These are phyloP conservation scores for Penicillium silybi DNA, from an alignment of 495 filamentous ascomycete species.

Conservation along the genomic window DNA sequence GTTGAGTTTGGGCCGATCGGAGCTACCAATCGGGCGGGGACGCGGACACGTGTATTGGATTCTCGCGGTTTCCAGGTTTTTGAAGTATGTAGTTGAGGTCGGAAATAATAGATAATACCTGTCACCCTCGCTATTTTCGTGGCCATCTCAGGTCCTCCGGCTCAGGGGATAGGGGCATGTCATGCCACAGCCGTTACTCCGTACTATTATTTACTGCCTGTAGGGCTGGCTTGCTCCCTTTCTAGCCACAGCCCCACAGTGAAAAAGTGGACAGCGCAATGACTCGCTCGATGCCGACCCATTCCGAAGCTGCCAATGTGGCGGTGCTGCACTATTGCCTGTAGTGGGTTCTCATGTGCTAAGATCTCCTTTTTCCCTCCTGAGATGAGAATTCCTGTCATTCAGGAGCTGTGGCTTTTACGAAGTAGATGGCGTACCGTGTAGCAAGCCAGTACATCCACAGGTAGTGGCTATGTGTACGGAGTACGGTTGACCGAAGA, in stretches of 20 bases:
- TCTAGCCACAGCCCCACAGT: conserved; percentile 6
- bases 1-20: not conserved
- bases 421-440: no score
- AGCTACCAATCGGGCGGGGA: not conserved
- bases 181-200: no score
- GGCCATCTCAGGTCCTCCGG: no score
- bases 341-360: not conserved
- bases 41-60: not conserved
- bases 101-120: no score
- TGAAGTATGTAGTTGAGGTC: no score
- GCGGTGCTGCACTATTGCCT: conserved; percentile 1
- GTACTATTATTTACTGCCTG: conserved; percentile 6
- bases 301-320: not conserved
- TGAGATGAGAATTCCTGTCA: not conserved
- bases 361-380: not conserved
- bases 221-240: conserved; percentile 6
- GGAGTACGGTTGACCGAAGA: not conserved
- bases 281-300: no score
- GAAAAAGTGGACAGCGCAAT: not conserved
- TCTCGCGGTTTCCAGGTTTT: no score
- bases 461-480: no score
- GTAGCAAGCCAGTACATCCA: no score
- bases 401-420: not conserved
- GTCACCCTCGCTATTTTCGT: no score
- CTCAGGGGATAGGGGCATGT: no score